Conservation (phyloP, 2,329 filamentous ascomycete species). For the Acrocalymma vagum region DNA sequence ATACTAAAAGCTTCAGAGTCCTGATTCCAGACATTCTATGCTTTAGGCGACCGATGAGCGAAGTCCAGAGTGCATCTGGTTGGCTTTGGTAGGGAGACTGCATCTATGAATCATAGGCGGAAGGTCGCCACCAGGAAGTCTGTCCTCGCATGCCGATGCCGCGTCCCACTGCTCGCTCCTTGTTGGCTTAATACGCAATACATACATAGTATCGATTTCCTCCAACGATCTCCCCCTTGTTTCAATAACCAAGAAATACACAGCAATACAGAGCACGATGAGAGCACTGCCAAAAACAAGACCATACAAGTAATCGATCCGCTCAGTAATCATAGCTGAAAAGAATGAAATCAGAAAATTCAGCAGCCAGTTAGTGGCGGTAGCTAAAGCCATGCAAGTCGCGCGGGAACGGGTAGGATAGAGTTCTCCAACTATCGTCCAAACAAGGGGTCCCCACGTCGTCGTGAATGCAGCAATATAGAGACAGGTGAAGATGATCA, state of each 20-base stretch:
- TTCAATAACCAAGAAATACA: constrained; percentile 81
- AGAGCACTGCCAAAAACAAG: constrained; percentile 78
- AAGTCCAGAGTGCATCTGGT: no score
- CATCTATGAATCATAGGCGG: no score
- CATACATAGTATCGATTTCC: constrained; percentile 76
- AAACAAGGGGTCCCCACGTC: constrained; percentile 74
- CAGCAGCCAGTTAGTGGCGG: constrained; percentile 50
- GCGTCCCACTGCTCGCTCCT: constrained; percentile 64
- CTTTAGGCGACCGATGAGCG: no score
- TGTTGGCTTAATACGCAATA: constrained; percentile 68
- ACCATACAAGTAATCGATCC: constrained; percentile 75
- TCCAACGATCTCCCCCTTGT: constrained; percentile 75
- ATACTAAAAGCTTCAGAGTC: no score
- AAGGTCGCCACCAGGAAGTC: no score
- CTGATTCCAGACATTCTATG: no score
- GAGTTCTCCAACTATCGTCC: constrained; percentile 71
- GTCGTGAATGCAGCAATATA: constrained; percentile 71
- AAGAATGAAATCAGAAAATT: constrained; percentile 66
- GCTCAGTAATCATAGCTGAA: constrained; percentile 76
- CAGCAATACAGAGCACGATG: constrained; percentile 66
- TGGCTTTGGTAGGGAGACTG: no score
- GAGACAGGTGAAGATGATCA: constrained; percentile 73
- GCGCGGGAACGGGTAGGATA: constrained; percentile 64
- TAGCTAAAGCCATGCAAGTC: constrained; percentile 50
- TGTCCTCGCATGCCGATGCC: constrained; percentile 22